Evolutionary conservation across 768 basidiomycete species (phyloP), one percentile per base, ranked within the genome.

Genomic region (Imleria badia): DNA sequence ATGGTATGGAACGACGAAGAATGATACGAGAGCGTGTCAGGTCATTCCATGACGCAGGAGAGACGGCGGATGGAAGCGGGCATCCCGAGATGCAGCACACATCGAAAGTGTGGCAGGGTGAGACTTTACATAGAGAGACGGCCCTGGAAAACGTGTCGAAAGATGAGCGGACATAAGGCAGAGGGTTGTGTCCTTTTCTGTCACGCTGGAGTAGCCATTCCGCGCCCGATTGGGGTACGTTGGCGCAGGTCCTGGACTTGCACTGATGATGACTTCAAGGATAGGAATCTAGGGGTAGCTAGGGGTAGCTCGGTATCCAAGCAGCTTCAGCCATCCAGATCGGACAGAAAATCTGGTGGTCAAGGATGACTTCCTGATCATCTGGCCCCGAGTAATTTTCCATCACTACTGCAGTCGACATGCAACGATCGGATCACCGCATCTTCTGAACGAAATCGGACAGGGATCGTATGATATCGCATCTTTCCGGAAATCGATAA

Each of bases 1-100:
- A 78, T 38, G 86, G 87, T 1, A 75, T 73, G 38, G 78, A 81
- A 56, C 71, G 85, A 47, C 75, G 84, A 45, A 70, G 68, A 41
- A 77, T 77, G 52, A 77, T 88, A 54, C 72, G 76, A 31, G 74
- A 76, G 55, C 76, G 78, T 5, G 83, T 82, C 15, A 69, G 63
- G 52, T 77, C 43, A 6, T 55, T 54, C 23, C 54, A 40, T 23
- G 64, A 78, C 49, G 23, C 14, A 34, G 38, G 15, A 30, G 52
- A 52, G 44, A 39, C 19, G 3, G 20, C 8, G 22, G 17, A 48
- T 4, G 43, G 17, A 20, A 23, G 34, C 13, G 36, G 31, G 15
- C 14, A 26, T 41, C 47, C 39, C 26, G 29, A 35, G 19, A 29
- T 23, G 46, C 34, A 38, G 33, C 41, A 36, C n/a, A 10, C 48